Evolutionary conservation across 2,329 filamentous ascomycete species (phyloP).

Genomic region (Pseudocercospora fijiensis): DNA sequence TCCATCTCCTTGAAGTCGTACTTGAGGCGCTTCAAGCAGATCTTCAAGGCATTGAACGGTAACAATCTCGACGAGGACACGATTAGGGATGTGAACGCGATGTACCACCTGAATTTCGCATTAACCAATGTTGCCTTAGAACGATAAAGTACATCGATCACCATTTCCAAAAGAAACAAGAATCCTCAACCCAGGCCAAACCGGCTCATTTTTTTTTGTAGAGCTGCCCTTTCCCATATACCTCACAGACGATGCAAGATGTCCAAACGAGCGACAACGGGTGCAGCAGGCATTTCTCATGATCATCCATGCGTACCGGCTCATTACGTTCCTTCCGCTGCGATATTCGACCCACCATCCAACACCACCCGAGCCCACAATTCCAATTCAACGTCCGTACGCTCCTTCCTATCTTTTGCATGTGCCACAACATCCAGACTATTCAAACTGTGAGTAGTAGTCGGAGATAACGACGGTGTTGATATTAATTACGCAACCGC

Average conservation of each 20-base stretch:
- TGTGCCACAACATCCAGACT: too few relatives aligned
- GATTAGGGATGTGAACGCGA: slow-evolving; percentile 8
- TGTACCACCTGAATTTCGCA: not conserved
- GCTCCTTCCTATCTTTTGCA: too few relatives aligned
- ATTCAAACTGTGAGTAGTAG: too few relatives aligned
- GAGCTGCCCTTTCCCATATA: not conserved
- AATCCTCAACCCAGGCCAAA: not conserved
- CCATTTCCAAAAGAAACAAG: not conserved
- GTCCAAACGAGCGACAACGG: not conserved
- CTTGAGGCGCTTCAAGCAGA: slow-evolving; percentile 14
- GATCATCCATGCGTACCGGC: not conserved
- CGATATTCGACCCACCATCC: too few relatives aligned
- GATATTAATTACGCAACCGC: too few relatives aligned
- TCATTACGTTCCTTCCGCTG: too few relatives aligned
- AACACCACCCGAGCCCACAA: too few relatives aligned
- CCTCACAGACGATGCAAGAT: not conserved
- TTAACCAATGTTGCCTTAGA: not conserved
- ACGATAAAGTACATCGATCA: not conserved
- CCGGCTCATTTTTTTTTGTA: not conserved
- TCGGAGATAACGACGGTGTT: too few relatives aligned
- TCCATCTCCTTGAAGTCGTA: slow-evolving; percentile 13
- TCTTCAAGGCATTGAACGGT: slow-evolving; percentile 10
- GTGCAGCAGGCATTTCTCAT: not conserved
- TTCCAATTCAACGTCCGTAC: too few relatives aligned
- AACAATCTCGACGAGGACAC: slow-evolving; percentile 7